Base-by-base conservation (phyloP, 495 filamentous ascomycete genomes). In the Chaetomidium leptoderma region DNA sequence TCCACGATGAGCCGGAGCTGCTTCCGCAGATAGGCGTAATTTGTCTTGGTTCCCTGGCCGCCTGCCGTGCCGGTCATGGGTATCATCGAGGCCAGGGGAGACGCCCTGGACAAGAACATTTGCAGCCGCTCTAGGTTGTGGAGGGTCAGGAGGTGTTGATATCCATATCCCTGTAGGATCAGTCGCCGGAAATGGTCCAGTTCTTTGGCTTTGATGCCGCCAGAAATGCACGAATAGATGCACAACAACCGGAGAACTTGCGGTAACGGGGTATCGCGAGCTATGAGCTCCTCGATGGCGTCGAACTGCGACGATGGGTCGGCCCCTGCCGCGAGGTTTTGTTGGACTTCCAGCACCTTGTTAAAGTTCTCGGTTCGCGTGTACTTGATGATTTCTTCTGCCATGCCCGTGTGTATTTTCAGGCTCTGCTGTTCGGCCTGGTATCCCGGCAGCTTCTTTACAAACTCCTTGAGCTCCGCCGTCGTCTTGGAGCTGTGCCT, bases 341-440 rank as follows among this genome's bases (percentile, higher is more conserved):
- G 95, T 68, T 99, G 95, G 9, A 97, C 88, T 72, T 97, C 95
- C 2, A 97, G 76, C 36, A 88, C 77, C 62, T 89, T 88, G 60
- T 84, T 88, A 75, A 97, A 99, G 54, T 86, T 82, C 59, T 97
- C 92, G 13, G 89, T 84, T 30, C 87, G 80, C 2, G 95, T 99
- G 61, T 89, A 80, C 65, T 92, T 90, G 81, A 93, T 87, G 55
- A 97, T 95, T 59, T 97, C 95, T 71, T 97, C 92, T 1, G 91
- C 89, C 36, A 99, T 80, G 23, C 86, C 86, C 4, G 92, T 96
- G 73, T 99, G 95, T 0, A 92, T 81, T 55, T 92, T 90, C 39
- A 97, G 72, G 63, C 88, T 91, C 68, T 92, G 88, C 61, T 97
- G 90, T 70, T 99, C 95, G 11, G 89, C 84, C 71, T 97, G 95